These are phyloP conservation scores for Bertia moriformis DNA, from an alignment of 2,329 filamentous ascomycete genomes.

Conservation along the genomic window DNA sequence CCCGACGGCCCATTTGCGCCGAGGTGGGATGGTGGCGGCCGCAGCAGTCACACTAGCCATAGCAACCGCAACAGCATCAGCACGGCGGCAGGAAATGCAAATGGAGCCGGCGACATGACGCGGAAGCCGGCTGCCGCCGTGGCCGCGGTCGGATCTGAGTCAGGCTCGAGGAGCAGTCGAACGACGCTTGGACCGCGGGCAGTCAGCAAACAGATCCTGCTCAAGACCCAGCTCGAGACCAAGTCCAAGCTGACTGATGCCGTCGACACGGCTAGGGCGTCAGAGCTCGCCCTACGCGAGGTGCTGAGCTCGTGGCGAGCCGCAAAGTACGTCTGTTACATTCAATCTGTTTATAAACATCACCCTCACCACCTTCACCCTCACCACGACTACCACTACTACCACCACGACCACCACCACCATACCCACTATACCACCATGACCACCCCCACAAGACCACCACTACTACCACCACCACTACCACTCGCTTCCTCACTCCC, in stretches of 20 bases:
- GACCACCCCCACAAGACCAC: conserved; percentile 1
- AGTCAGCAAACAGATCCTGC: conserved; percentile 33
- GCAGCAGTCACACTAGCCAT: no score
- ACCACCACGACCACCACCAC: background rate
- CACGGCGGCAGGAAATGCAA: conserved; percentile 30
- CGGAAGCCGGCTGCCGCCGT: conserved; percentile 13
- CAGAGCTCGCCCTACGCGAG: conserved; percentile 74
- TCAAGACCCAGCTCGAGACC: conserved; percentile 49
- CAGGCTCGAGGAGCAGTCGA: no score
- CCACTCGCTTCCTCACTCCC: no score
- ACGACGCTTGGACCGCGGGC: conserved; percentile 22
- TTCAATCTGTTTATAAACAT: conserved; percentile 13
- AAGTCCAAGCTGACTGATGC: conserved; percentile 54
- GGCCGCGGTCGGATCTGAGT: conserved; percentile 10
- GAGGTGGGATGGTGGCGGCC: conserved; percentile 61
- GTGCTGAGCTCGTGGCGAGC: conserved; percentile 68
- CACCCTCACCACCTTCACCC: background rate
- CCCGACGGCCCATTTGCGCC: conserved; percentile 35
- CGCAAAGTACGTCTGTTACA: conserved; percentile 67
- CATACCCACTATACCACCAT: background rate
- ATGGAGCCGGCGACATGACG: conserved; percentile 12
- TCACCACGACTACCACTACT: conserved; percentile 2
- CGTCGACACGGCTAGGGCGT: conserved; percentile 64
- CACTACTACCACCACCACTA: background rate
- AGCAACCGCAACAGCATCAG: no score